phyloP scores from a whole-genome alignment of 208 protist species.

The Trypanosoma caninum region DNA sequence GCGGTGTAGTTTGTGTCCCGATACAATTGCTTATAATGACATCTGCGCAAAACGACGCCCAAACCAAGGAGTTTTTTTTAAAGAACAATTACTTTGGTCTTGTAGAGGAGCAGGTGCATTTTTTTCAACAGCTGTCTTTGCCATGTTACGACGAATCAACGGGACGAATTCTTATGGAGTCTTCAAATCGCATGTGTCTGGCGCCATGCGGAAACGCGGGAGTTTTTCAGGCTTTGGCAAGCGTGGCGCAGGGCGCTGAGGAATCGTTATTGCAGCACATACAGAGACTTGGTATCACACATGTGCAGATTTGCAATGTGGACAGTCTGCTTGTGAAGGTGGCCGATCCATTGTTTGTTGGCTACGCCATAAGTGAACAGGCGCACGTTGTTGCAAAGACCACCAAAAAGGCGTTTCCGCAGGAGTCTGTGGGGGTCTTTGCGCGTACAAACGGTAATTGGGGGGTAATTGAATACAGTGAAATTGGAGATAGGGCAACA shows the following conservation, averaged over 20 bases:
- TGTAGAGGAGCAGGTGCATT: constrained; percentile 78
- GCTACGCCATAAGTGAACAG: constrained; percentile 52
- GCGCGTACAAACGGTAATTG: constrained; percentile 70
- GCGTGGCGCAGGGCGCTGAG: neutral
- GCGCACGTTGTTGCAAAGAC: constrained; percentile 93
- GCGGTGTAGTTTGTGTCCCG: neutral
- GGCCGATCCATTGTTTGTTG: constrained; percentile 94
- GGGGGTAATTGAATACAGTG: constrained; percentile 97
- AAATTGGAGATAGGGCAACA: constrained; percentile 87
- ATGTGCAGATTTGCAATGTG: constrained; percentile 95
- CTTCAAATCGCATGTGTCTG: constrained; percentile 51
- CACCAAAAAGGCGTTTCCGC: constrained; percentile 72
- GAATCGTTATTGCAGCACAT: constrained; percentile 80
- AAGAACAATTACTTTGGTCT: constrained; percentile 95
- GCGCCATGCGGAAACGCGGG: constrained; percentile 98
- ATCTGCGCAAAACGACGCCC: constrained; percentile 89
- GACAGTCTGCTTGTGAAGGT: constrained; percentile 97
- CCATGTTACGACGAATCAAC: constrained; percentile 90
- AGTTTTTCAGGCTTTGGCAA: constrained; percentile 60
- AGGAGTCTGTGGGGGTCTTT: constrained; percentile 97
- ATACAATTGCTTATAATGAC: constrained; percentile 96
- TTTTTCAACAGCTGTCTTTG: constrained; percentile 93
- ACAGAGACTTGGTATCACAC: constrained; percentile 73
- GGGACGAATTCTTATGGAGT: constrained; percentile 93
- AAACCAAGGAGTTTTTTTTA: constrained; percentile 92